These are phyloP conservation scores for Gillenia trifoliata DNA, from an alignment of 306 rosid species.

Conservation along the genomic window DNA sequence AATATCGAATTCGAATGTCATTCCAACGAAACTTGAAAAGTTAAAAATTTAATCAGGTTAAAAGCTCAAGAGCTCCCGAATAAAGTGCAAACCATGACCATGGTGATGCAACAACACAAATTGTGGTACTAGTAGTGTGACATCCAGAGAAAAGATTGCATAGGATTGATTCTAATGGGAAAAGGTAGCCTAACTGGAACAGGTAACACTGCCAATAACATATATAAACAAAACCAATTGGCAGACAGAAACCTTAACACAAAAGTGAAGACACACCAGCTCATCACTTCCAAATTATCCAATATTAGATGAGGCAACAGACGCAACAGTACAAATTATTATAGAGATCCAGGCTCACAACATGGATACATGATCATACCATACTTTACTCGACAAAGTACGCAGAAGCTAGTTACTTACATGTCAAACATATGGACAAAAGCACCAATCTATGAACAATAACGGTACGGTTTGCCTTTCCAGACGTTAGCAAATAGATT, in stretches of 20 bases:
- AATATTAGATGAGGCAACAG: not conserved
- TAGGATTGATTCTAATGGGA: not conserved
- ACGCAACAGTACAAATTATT: not conserved
- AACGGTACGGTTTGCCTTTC: not conserved
- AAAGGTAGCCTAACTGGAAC: not conserved
- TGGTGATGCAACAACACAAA: too few relatives aligned
- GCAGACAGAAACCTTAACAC: not conserved
- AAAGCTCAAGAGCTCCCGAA: too few relatives aligned
- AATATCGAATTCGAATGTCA: too few relatives aligned
- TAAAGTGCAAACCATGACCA: too few relatives aligned
- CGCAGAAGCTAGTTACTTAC: conserved; percentile 1
- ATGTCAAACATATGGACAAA: not conserved
- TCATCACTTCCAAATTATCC: not conserved
- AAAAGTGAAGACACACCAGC: not conserved
- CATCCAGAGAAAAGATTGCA: not conserved
- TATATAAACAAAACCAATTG: not conserved
- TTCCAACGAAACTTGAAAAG: too few relatives aligned
- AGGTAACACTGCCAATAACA: not conserved
- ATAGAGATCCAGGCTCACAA: not conserved
- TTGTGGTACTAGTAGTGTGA: too few relatives aligned
- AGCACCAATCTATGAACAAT: conserved; percentile 10
- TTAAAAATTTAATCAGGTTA: too few relatives aligned
- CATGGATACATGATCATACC: not conserved
- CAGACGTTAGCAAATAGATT: not conserved
- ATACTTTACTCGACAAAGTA: conserved; percentile 6